Base-by-base conservation (phyloP, 192 early-diverging fungal genomes). In the Coemansia sp. region DNA sequence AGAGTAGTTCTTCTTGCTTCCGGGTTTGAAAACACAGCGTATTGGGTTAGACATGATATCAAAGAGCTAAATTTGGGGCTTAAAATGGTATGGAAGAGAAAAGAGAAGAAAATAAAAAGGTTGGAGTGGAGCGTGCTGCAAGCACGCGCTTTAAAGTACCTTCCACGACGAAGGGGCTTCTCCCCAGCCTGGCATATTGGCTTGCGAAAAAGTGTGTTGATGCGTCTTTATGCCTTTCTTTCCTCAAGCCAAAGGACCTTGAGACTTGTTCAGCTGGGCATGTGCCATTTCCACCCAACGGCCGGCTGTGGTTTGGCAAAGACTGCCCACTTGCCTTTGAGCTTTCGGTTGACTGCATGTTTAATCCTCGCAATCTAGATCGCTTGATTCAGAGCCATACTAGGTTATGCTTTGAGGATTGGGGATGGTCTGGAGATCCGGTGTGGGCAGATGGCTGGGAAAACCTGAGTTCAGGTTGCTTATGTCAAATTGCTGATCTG, bases 401-500 rank as follows among this genome's bases (percentile, higher is more conserved):
- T 56, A 56, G 33, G 4, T 12, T 34, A 16, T 3, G 0, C 31
- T 18, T 6, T 3, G 1, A 16, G 2, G 9, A n/a, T n/a, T 6
- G 28, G 53, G 31, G 53, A 5, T 56, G 14, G 16, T 56, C 53
- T 3, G 2, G 53, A 31, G n/a, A 34, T 34, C 33, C 3, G 11
- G 14, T 31, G 52, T 5, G 52, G 52, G 10, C 12, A 53, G 28
- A 28, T 9, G 11, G 21, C 12, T 31, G 28, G 48, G 52, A 53
- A 31, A 53, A 28, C 26, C 12, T 16, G 2, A 47, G 20, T 61
- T 42, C 43, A 47, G 61, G 76, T 63, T 71, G 65, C 59, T 36
- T 58, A 67, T 69, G 76, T 77, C 76, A 77, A 77, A 77, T 77
- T 77, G 43, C 76, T 77, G 76, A 53, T 52, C 61, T 58, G 38